These are phyloP conservation scores for Amanita thiersii DNA, from an alignment of 768 basidiomycete species.

Conservation along the genomic window DNA sequence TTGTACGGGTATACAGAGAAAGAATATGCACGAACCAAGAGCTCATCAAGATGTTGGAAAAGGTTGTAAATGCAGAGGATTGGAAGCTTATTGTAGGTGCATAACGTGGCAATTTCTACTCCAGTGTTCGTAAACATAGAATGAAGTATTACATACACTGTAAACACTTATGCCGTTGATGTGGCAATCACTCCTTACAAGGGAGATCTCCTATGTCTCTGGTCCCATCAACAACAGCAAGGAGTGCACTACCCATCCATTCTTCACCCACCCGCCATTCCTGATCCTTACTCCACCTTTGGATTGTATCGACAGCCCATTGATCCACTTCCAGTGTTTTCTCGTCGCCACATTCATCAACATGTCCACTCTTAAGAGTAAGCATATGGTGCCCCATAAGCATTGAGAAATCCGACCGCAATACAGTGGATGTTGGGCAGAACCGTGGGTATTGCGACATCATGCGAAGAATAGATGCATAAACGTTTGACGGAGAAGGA, in stretches of 20 bases:
- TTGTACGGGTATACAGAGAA: slow-evolving; percentile 13
- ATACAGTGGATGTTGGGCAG: slow-evolving; percentile 13
- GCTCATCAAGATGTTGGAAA: slow-evolving; percentile 13
- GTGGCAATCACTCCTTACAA: slow-evolving; percentile 7
- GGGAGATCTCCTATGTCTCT: slow-evolving; percentile 10
- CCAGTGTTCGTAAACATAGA: too few relatives aligned
- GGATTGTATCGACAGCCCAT: slow-evolving; percentile 14
- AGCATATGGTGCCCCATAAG: slow-evolving; percentile 25
- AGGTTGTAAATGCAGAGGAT: slow-evolving; percentile 14
- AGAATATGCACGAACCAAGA: slow-evolving; percentile 7
- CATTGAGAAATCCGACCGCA: slow-evolving; percentile 24
- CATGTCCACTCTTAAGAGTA: slow-evolving; percentile 20
- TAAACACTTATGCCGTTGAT: background rate
- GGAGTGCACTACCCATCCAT: slow-evolving; percentile 25
- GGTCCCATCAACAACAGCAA: slow-evolving; percentile 15
- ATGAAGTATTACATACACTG: too few relatives aligned
- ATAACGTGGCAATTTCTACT: background rate
- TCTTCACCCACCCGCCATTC: slow-evolving; percentile 20
- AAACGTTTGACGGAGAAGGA: slow-evolving; percentile 22
- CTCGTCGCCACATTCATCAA: slow-evolving; percentile 21
- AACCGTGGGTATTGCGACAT: slow-evolving; percentile 19
- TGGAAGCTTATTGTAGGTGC: slow-evolving; percentile 12
- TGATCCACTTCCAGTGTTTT: slow-evolving; percentile 14
- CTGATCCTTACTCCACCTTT: slow-evolving; percentile 12
- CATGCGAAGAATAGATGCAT: slow-evolving; percentile 24